Percentiles rank a stretch among this genome's conserved stretches.
Conservation (phyloP, 73 alveolate species). For the Paramecium biaurelia region DNA sequence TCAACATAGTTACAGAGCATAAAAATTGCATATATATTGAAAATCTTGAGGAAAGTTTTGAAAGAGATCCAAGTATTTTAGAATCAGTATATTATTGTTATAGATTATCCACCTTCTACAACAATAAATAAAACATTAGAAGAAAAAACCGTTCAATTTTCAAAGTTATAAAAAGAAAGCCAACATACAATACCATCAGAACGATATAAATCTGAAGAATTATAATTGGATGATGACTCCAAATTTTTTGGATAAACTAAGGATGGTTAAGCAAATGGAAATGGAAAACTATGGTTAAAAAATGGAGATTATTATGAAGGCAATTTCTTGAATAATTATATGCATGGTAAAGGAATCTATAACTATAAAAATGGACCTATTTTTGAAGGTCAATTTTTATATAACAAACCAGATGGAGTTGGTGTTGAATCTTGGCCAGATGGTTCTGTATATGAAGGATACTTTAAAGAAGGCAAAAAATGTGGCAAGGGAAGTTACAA, state of each 20-base stretch:
- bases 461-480: conserved; percentile 72
- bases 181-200: neutral
- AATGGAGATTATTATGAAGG: conserved; percentile 79
- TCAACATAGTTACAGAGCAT: neutral
- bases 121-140: neutral
- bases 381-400: conserved; percentile 65
- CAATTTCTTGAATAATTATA: conserved; percentile 66
- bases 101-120: conserved; percentile 1
- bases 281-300: conserved; percentile 70
- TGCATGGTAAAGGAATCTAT: conserved; percentile 78
- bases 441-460: conserved; percentile 69
- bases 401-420: conserved; percentile 54
- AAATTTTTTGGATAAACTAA: conserved; percentile 75
- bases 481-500: conserved; percentile 71
- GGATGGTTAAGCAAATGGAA: conserved; percentile 76
- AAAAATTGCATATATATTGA: neutral
- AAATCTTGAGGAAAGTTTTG: neutral
- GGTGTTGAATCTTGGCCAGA: conserved; percentile 80
- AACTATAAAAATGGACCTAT: conserved; percentile 71
- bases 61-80: neutral
- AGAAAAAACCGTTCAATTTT: neutral
- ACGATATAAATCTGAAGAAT: neutral
- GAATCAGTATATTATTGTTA: neutral
- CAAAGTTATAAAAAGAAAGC: neutral
- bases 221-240: conserved; percentile 66